phyloP scores from a whole-genome alignment of 2,329 filamentous ascomycete genomes.

The Fusarium sp. region DNA sequence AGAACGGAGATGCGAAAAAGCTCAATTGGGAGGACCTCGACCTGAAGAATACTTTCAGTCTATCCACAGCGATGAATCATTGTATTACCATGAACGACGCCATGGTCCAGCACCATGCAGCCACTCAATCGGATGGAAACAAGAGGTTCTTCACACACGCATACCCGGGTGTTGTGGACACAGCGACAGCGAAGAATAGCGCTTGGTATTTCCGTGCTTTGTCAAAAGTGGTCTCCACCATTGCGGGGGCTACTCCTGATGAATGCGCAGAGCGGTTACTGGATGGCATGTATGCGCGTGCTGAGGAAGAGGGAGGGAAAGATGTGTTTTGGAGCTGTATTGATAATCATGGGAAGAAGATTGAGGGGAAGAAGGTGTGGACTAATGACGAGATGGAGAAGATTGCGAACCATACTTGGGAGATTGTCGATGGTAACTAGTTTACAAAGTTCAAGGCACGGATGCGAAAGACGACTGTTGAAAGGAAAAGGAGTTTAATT shows the following conservation, averaged over 20 bases:
- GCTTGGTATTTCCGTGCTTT: not conserved
- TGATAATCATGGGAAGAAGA: conserved; percentile 44
- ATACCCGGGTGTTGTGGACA: conserved; percentile 54
- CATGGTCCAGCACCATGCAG: conserved; percentile 48
- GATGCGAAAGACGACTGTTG: too few species aligned
- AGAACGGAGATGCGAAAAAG: conserved; percentile 47
- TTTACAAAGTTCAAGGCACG: too few species aligned
- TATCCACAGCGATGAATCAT: conserved; percentile 52
- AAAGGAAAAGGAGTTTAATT: not conserved
- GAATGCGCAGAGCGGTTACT: not conserved
- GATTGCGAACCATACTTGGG: conserved; percentile 50
- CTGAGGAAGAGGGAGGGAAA: not conserved
- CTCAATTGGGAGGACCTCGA: conserved; percentile 56
- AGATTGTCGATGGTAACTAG: conserved; percentile 39
- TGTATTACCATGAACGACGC: conserved; percentile 55
- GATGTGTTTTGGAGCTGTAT: conserved; percentile 47
- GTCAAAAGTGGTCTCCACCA: not conserved
- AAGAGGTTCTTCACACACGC: conserved; percentile 55
- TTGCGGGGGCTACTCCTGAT: not conserved
- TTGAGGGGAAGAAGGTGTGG: conserved; percentile 46
- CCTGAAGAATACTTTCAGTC: conserved; percentile 51
- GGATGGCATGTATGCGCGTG: not conserved
- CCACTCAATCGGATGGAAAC: not conserved
- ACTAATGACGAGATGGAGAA: conserved; percentile 45
- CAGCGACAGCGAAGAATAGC: conserved; percentile 17